A percentile compares a stretch with the other conserved stretches of the same genome.
These are phyloP conservation scores for Sugiyamaella neomexicana DNA, from an alignment of 1,139 yeast species.

Conservation along the genomic window DNA sequence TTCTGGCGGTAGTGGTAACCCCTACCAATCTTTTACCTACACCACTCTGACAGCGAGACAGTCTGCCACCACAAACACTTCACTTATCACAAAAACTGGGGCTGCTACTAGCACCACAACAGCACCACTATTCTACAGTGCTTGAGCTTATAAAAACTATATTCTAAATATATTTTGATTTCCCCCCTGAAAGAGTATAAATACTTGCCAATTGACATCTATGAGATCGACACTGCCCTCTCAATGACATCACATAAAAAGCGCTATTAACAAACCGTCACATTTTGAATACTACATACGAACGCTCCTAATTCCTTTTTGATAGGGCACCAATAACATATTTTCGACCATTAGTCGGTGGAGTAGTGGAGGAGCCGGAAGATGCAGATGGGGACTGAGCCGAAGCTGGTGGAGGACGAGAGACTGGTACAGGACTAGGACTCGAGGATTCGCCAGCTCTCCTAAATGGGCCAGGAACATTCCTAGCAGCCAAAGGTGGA, in stretches of 20 bases:
- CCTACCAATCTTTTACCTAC: constrained; percentile 14
- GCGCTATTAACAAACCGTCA: neutral
- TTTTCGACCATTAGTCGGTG: constrained; percentile 6
- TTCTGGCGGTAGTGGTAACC: constrained; percentile 5
- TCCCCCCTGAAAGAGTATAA: neutral
- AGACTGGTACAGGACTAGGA: neutral
- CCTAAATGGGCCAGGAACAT: constrained; percentile 9
- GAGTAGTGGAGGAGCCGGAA: neutral
- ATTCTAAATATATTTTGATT: neutral
- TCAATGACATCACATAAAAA: too few species aligned
- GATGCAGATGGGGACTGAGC: constrained; percentile 3
- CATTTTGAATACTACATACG: neutral
- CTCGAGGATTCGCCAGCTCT: neutral
- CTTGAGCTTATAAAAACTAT: neutral
- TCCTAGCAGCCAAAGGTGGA: constrained; percentile 1
- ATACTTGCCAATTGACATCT: neutral
- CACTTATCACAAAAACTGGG: constrained; percentile 1
- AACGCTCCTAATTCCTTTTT: neutral
- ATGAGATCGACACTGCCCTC: neutral
- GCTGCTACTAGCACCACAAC: constrained; percentile 7
- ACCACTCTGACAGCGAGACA: constrained; percentile 23
- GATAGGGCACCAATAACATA: constrained; percentile 16
- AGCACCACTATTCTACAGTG: constrained; percentile 16
- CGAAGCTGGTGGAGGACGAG: constrained; percentile 11
- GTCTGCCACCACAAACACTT: constrained; percentile 5